Base-by-base conservation (phyloP, 2,329 filamentous ascomycete species). In the Fusarium vanettenii region DNA sequence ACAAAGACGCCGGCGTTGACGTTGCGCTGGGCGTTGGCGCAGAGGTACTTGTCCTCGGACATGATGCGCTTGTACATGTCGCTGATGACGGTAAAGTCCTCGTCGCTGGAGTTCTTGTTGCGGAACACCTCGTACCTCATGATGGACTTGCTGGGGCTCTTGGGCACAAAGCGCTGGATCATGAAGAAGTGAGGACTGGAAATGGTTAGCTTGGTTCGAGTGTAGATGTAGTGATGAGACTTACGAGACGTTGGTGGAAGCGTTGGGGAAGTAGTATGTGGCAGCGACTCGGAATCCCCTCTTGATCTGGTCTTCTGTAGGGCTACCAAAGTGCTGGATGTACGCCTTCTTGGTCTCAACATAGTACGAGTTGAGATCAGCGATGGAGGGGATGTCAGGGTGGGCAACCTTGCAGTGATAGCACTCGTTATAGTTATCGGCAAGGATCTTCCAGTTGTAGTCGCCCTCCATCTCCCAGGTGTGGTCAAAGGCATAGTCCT, bases 391-490 rank as follows among this genome's bases (percentile, higher is more conserved):
- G 35, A 91, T 87, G 67, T 90, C 88, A 3, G 90, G 89, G 74
- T 91, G 89, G 2, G 89, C 87, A 1, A 87, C 88, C 60, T 87
- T 86, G 83, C 89, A 91, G 82, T 92, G 90, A 75, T 92, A 92
- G 78, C 90, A 92, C 78, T 90, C 90, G 79, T 92, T 92, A 84
- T 91, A 92, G 82, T 92, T 91, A 78, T 92, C 90, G 16, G 87
- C 86, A 35, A 90, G 80, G 27, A 88, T 87, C 82, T 91, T 91
- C 89, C 89, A 91, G 82, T 91, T 91, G 78, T 87, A 89, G 35
- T 86, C 84, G 0, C 86, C 87, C 59, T 89, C 86, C 85, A 89
- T 87, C 73, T 89, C 85, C 87, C 88, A 91, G 35, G 81, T 80
- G 77, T 91, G 88, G 73, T 91, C 89, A 72, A 90, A 91, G 18